Evolutionary conservation across 805 yeast species (phyloP).

Genomic region (Pichia nakasei): DNA sequence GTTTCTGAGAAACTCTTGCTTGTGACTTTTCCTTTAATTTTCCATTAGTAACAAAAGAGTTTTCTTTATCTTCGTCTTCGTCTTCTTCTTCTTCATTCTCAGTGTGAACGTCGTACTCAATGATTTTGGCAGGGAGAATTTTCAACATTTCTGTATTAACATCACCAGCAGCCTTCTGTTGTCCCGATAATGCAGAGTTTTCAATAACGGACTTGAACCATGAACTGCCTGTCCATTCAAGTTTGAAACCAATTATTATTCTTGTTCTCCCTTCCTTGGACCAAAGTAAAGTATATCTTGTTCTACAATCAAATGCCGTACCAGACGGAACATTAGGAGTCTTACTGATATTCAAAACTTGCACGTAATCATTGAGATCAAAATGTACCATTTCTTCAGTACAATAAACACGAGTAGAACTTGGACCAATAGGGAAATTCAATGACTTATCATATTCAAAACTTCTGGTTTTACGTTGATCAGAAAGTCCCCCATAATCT

Average conservation of each 20-base stretch:
- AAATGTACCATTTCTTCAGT: constrained; percentile 49
- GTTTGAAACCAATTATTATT: constrained; percentile 57
- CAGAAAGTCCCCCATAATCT: constrained; percentile 30
- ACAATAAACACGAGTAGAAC: constrained; percentile 63
- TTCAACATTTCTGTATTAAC: constrained; percentile 24
- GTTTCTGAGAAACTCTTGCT: too few species aligned
- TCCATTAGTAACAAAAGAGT: neutral
- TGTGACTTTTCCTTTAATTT: too few species aligned
- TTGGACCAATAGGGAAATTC: constrained; percentile 83
- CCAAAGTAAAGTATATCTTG: constrained; percentile 73
- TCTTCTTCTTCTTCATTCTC: neutral
- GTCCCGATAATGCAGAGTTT: constrained; percentile 76
- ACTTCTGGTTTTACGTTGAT: constrained; percentile 32
- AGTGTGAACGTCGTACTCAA: neutral
- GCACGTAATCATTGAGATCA: constrained; percentile 46
- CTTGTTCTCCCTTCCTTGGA: constrained; percentile 50
- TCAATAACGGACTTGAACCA: constrained; percentile 92
- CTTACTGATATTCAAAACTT: constrained; percentile 51
- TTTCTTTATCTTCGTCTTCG: neutral
- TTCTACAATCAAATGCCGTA: constrained; percentile 62
- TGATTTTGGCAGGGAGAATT: constrained; percentile 11
- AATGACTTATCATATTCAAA: constrained; percentile 69
- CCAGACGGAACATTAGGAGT: constrained; percentile 98
- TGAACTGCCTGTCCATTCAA: constrained; percentile 85
- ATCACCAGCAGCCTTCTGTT: constrained; percentile 46